phyloP scores from a whole-genome alignment of 352 stramenopile species.

The Pythium dissimile region DNA sequence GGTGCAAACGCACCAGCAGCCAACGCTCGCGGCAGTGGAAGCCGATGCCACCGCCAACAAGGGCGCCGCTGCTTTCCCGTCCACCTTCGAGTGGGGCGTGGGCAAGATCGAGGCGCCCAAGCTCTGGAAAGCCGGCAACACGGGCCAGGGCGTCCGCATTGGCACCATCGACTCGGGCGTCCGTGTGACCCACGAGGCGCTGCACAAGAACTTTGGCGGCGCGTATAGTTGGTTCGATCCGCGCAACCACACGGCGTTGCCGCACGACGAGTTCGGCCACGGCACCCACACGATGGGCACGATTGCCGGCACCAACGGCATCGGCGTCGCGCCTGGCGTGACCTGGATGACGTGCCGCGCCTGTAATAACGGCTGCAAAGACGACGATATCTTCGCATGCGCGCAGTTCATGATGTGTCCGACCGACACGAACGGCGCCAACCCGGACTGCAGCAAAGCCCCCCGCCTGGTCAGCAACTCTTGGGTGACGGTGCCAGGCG shows the following conservation, averaged over 20 bases:
- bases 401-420: conserved; percentile 30
- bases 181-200: conserved; percentile 20
- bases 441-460: conserved; percentile 18
- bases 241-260: background rate
- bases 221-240: conserved; percentile 29
- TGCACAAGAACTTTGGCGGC: conserved; percentile 24
- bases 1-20: conserved; percentile 5
- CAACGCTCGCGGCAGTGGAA: no score
- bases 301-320: conserved; percentile 1
- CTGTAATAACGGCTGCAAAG: conserved; percentile 16
- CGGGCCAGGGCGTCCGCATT: conserved; percentile 21
- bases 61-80: no score
- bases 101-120: conserved; percentile 16
- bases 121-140: conserved; percentile 27
- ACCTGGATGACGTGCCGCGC: conserved; percentile 20
- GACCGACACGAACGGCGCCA: conserved; percentile 15
- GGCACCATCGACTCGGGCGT: conserved; percentile 30
- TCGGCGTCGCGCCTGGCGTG: conserved; percentile 1
- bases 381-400: conserved; percentile 19
- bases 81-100: conserved; percentile 21
- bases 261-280: conserved; percentile 17
- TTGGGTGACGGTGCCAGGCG: conserved; percentile 7
- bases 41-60: no score
- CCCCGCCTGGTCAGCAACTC: conserved; percentile 20
- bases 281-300: conserved; percentile 8